A percentile compares a stretch with the other conserved stretches of the same genome.
phyloP scores from a whole-genome alignment of 805 yeast species.

The Candida suzukii region DNA sequence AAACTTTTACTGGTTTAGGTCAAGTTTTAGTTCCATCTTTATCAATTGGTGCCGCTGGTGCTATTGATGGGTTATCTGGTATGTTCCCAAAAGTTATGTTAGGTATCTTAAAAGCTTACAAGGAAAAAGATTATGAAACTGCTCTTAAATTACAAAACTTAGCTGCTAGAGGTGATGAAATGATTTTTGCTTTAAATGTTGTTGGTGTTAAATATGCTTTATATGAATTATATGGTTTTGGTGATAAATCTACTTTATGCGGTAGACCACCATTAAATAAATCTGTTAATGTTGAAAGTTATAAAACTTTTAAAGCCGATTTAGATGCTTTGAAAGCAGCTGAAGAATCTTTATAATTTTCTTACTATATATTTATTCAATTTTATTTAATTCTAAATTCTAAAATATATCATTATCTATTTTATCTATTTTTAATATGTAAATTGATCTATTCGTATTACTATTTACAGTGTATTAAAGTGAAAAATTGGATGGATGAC shows the following conservation, averaged over 20 bases:
- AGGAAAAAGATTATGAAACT: slow-evolving; percentile 29
- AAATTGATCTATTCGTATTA: too few species aligned
- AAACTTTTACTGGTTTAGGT: slow-evolving; percentile 41
- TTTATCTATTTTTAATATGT: too few species aligned
- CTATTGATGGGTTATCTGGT: slow-evolving; percentile 43
- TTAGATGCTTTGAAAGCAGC: background rate
- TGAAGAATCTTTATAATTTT: background rate
- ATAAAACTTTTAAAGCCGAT: background rate
- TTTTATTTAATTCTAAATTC: too few species aligned
- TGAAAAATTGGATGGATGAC: too few species aligned
- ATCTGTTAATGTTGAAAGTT: slow-evolving; percentile 16
- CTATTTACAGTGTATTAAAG: too few species aligned
- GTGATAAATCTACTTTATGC: slow-evolving; percentile 24
- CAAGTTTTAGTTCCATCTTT: slow-evolving; percentile 41
- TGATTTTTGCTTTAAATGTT: slow-evolving; percentile 31
- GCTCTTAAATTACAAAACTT: slow-evolving; percentile 34
- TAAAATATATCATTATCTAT: too few species aligned
- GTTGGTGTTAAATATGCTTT: slow-evolving; percentile 38
- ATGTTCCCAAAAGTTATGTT: slow-evolving; percentile 41
- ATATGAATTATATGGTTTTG: slow-evolving; percentile 27
- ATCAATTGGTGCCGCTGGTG: slow-evolving; percentile 35
- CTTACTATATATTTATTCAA: too few species aligned
- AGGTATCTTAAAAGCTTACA: slow-evolving; percentile 27
- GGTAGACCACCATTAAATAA: slow-evolving; percentile 39
- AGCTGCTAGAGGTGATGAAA: slow-evolving; percentile 35